Base-by-base conservation (phyloP, 2,329 filamentous ascomycete species). In the Aaosphaeria arxii region DNA sequence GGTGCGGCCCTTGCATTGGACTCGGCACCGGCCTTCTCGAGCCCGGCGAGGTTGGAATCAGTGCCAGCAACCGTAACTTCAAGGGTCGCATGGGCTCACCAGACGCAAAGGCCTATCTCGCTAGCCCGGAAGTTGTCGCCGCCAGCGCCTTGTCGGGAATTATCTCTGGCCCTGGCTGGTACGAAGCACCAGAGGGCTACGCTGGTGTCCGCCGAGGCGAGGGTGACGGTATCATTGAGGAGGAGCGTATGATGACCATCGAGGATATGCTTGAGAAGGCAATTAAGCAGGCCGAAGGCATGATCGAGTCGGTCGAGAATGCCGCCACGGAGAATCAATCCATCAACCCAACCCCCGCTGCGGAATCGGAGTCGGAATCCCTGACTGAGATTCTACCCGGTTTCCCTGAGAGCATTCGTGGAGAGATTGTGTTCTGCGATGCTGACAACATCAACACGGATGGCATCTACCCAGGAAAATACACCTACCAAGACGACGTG, bases 361-460 rank as follows among this genome's bases (percentile, higher is more conserved):
- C 60, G 42, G 67, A 68, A 30, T 54, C 63, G 6, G 67, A 68
- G 30, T 54, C 63, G 6, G 62, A 68, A 69, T 32, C 61, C 71
- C 47, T 75, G 6, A 91, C 87, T 0, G 84, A 91, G 17, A 82
- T 96, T 45, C 81, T 92, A 2, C 88, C 89, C 1, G 91, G 91
- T 33, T 96, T 97, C 67, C 91, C 91, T 0, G 87, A 91, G 58
- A 85, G 84, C 53, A 83, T 97, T 11, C 77, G 79, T 6, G 92
- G 92, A 24, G 89, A 96, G 69, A 95, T 97, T 49, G 78, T 95
- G 42, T 96, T 94, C 71, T 89, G 83, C 64, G 89, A 96, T 61
- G 83, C 82, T 1, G 87, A 91, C 67, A 95, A 95, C 72, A 83
- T 96, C 67, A 89, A 94, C 72, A 97, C 92, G 0, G 92, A 97